Evolutionary conservation across 108 stramenopile genomes (phyloP), one percentile per base, ranked within the genome.

Genomic region (Cyclotella sp.): DNA sequence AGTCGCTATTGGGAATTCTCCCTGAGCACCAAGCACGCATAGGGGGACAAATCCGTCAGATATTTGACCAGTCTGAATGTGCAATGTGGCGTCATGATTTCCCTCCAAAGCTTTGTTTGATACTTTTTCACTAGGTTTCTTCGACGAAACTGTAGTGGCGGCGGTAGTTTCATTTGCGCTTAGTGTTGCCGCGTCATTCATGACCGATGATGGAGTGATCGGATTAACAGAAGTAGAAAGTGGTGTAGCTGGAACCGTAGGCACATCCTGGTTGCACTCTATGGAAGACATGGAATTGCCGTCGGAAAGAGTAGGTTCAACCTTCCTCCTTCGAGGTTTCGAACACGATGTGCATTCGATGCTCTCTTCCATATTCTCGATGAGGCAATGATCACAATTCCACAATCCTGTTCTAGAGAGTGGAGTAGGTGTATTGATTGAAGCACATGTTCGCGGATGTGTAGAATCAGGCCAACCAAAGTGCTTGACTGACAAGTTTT

Each of bases 61-160:
- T 0, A 60, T 46, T 46, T 65, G 64, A 3, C 16, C 34, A 22
- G 67, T 72, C 39, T 51, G 55, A 30, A 80, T 68, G 8, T 73
- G 51, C n/a, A 80, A 63, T 22, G 28, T 51, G 8, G 49, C 72
- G 9, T 72, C 79, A 55, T 72, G 73, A 22, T 51, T 65, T 10
- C 62, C 72, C 30, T 73, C 29, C 18, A 73, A 42, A 43, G 65
- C 79, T 47, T 68, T 73, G 60, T 73, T 80, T 65, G 73, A 67
- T 16, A 72, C 79, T 24, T 61, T 58, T 45, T 73, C 73, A 27
- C 72, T 72, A 22, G 73, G 16, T 19, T 68, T 51, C 67, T 80
- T 80, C 30, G 72, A 44, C 29, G 49, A 47, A 14, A 72, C 42
- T 26, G 79, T 18, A 18, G 41, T 46, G 16, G 73, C 67, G 44